These are phyloP conservation scores for Monilinia polystroma DNA, from an alignment of 2,329 filamentous ascomycete species.

Conservation along the genomic window DNA sequence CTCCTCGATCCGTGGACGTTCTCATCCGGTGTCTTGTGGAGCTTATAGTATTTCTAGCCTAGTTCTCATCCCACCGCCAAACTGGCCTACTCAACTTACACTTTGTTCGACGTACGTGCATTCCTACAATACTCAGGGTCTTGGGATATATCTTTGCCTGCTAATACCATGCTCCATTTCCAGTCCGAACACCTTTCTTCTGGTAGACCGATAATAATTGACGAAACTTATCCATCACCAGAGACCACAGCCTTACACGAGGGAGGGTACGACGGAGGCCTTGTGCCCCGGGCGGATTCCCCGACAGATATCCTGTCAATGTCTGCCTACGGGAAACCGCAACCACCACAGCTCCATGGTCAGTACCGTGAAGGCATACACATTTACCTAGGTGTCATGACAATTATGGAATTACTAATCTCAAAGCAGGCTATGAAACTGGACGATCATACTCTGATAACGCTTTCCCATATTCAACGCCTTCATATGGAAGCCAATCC, in stretches of 20 bases:
- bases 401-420: conserved; percentile 26
- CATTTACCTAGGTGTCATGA: conserved; percentile 18
- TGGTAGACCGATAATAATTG: conserved; percentile 40
- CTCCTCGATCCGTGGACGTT: conserved; percentile 4
- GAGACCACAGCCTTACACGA: conserved; percentile 41
- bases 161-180: conserved; percentile 28
- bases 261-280: conserved; percentile 41
- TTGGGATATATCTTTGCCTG: conserved; percentile 17
- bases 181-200: conserved; percentile 38
- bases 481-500: conserved; percentile 50
- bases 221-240: conserved; percentile 41
- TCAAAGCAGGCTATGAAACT: conserved; percentile 37
- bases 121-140: neutral
- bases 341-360: conserved; percentile 79
- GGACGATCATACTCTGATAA: conserved; percentile 41
- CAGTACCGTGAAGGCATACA: conserved; percentile 47
- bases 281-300: conserved; percentile 40
- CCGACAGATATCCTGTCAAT: conserved; percentile 57
- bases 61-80: conserved; percentile 36
- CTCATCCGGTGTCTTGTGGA: neutral
- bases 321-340: conserved; percentile 77
- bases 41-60: conserved; percentile 12
- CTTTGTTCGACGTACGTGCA: conserved; percentile 38
- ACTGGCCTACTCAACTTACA: conserved; percentile 41
- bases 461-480: conserved; percentile 49